phyloP scores from a whole-genome alignment of 306 rosid species.

The Cucurbita moschata region DNA sequence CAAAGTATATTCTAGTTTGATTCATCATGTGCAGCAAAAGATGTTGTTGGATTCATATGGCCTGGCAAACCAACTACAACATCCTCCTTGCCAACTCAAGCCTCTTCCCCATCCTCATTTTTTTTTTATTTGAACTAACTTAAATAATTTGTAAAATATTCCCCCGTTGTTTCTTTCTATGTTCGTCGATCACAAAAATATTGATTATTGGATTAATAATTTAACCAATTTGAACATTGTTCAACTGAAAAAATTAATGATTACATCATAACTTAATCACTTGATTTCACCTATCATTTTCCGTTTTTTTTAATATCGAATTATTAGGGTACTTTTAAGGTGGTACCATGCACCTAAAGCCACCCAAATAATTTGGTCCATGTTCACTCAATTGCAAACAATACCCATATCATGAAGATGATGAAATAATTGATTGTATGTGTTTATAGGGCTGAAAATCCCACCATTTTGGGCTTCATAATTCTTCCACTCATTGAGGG shows the following conservation, averaged over 20 bases:
- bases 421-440: not conserved
- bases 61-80: slow-evolving; percentile 11
- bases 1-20: not conserved
- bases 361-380: not conserved
- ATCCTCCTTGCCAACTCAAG: slow-evolving; percentile 5
- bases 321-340: not conserved
- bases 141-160: not conserved
- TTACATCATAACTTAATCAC: not conserved
- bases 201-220: not conserved
- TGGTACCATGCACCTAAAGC: not conserved
- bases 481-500: slow-evolving; percentile 2
- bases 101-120: not conserved
- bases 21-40: slow-evolving; percentile 11
- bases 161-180: not conserved
- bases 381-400: slow-evolving; percentile 6
- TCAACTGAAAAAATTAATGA: not conserved
- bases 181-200: not conserved
- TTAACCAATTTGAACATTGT: too few relatives aligned
- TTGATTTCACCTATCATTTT: too few relatives aligned
- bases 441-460: slow-evolving; percentile 3
- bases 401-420: not conserved
- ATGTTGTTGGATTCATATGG: slow-evolving; percentile 8
- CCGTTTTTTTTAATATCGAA: not conserved
- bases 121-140: not conserved
- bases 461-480: not conserved